Evolutionary conservation across 2,329 filamentous ascomycete species (phyloP), one percentile per base, ranked within the genome.

Genomic region (Shiraia sp.): DNA sequence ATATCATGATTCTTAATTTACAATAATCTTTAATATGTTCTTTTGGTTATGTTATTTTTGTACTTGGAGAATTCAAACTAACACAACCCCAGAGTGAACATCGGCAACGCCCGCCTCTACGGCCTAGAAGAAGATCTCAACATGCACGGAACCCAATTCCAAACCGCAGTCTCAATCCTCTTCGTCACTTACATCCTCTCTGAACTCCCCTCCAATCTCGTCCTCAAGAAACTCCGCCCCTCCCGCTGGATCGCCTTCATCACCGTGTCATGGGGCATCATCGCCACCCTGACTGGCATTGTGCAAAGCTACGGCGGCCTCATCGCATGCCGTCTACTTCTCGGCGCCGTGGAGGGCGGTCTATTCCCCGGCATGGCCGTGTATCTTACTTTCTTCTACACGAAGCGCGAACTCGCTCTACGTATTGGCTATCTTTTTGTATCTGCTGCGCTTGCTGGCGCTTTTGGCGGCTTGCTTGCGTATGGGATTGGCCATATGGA

Each of bases 351-450:
- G 27, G 86, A 88, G 67, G 85, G 85, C 0, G 86, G 85, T 0
- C 71, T 88, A 0, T 88, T 88, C 51, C 86, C 86, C 0, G 85
- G 86, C 0, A 69, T 87, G 51, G 83, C 80, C 4, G 70, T 86
- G 13, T 88, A 88, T 53, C 75, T 90, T 13, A 89, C 86, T 0
- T 79, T 89, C 51, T 90, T 88, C 73, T 90, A 90, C 70, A 86
- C 82, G 32, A 86, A 86, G 59, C 76, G 78, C 19, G 87, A 90
- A 66, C 77, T 90, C 2, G 86, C 85, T 4, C 69, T 89, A 29
- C 81, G 87, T 2, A 83, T 89, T 3, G 85, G 84, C 2, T 89
- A 88, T 53, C 75, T 90, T 0, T 89, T 90, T 59, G 82, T 86
- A 36, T 81, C 77, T 30, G 80, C 86, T 1, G 86, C 87, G 1